phyloP scores from a whole-genome alignment of 176 grass and related monocot genomes.

The Coix lacrymajobi region DNA sequence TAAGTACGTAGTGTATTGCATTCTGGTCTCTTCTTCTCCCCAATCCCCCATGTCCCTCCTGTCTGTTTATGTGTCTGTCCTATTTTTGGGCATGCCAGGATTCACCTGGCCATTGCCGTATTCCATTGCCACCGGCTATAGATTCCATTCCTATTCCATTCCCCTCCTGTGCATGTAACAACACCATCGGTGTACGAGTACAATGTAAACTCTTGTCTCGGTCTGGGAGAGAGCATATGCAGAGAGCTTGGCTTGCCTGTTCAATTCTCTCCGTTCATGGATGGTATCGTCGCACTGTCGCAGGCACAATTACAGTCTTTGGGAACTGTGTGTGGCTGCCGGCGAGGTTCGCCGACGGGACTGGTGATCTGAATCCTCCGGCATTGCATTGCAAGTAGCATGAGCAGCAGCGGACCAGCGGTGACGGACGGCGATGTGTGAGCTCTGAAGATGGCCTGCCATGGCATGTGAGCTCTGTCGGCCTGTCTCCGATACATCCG shows the following conservation, averaged over 20 bases:
- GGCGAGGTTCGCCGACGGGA: too few relatives aligned
- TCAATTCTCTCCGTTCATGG: too few relatives aligned
- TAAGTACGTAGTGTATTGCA: slow-evolving; percentile 22
- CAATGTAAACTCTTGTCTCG: too few relatives aligned
- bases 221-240: too few relatives aligned
- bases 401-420: too few relatives aligned
- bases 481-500: neutral
- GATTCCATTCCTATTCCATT: neutral
- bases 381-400: too few relatives aligned
- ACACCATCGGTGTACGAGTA: neutral
- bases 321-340: too few relatives aligned
- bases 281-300: too few relatives aligned
- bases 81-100: slow-evolving; percentile 6
- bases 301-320: too few relatives aligned
- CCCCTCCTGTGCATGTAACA: too few relatives aligned
- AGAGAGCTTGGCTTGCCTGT: neutral
- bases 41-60: neutral
- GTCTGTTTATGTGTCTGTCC: neutral
- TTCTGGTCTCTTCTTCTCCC: neutral
- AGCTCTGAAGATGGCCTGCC: neutral
- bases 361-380: too few relatives aligned
- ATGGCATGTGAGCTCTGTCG: slow-evolving; percentile 38
- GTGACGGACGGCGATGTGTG: neutral
- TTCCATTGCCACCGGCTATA: slow-evolving; percentile 5
- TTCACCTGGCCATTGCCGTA: neutral